Conservation (phyloP, 2,329 filamentous ascomycete species). For the Pyrenophora seminiperda region DNA sequence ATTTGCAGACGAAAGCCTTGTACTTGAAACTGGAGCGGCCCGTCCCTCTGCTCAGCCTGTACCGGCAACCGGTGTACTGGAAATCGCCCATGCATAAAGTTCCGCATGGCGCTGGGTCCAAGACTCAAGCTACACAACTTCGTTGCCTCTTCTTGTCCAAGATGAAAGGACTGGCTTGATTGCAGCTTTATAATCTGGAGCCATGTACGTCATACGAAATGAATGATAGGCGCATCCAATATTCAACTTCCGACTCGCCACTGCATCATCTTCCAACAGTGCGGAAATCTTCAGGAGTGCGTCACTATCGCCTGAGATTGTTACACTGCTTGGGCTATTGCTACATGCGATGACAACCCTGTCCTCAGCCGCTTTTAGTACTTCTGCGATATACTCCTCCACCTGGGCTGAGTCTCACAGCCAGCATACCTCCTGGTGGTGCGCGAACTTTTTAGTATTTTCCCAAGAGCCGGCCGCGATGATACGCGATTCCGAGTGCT, state of each 20-base stretch:
- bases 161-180: no score
- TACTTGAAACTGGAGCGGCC: background rate
- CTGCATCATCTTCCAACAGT: background rate
- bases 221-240: no score
- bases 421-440: conserved; percentile 23
- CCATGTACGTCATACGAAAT: no score
- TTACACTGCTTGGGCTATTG: conserved; percentile 8
- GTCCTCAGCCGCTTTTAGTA: conserved; percentile 2
- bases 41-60: no score
- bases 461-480: conserved; percentile 26
- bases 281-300: background rate
- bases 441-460: background rate
- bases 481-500: conserved; percentile 22
- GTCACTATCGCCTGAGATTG: background rate
- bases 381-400: conserved; percentile 2
- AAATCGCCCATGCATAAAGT: no score
- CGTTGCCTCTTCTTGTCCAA: no score
- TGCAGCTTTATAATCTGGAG: no score
- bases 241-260: no score
- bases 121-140: no score
- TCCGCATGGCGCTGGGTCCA: no score
- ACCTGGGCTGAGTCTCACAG: conserved; percentile 18
- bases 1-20: conserved; percentile 1
- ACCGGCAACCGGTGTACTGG: no score
- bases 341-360: background rate